Evolutionary conservation across 2,329 filamentous ascomycete genomes (phyloP), one percentile per base, ranked within the genome.

Genomic region (Aspergillus hiratsukae): DNA sequence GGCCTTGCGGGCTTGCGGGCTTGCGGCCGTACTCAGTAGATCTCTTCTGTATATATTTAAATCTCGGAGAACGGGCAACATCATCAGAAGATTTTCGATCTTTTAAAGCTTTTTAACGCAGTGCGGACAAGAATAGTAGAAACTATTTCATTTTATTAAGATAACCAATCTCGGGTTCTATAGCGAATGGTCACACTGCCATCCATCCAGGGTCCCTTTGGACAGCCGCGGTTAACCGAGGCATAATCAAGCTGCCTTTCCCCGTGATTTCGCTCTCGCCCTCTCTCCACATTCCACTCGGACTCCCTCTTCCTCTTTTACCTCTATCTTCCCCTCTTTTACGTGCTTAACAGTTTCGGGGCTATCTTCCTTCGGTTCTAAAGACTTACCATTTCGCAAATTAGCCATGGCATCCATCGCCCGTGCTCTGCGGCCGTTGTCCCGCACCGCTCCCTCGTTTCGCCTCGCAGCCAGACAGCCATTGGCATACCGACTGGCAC

Each of bases 321-420:
- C 14, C 29, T 50, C 49, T 31, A 43, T 37, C 14, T 51, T 29
- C 23, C 29, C 49, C 23, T 25, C 21, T 51, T 45, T 48, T 31
- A 48, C 19, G n/a, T 51, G 27, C 50, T 23, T 51, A 51, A n/a
- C 25, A 41, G 25, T 41, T 28, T 40, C 49, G 25, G 46, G 43
- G 11, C 37, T 51, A 19, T 41, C 19, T 31, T 52, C 46, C 27
- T 19, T 45, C 48, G 21, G 21, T 49, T 40, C 19, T 51, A 14
- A 23, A 35, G 14, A 28, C 29, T 48, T 43, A 41, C 51, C 40
- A 25, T 55, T 40, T 46, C 37, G 10, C 37, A 23, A 27, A 17
- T 41, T 45, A 46, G 69, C 51, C 51, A 82, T 82, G 80, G 77
- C 78, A 55, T 77, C 78, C 49, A 72, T 82, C 61, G 70, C 73